Evolutionary conservation across 2,329 filamentous ascomycete species (phyloP), one percentile per base, ranked within the genome.

Genomic region (Paramyrothecium roridum): DNA sequence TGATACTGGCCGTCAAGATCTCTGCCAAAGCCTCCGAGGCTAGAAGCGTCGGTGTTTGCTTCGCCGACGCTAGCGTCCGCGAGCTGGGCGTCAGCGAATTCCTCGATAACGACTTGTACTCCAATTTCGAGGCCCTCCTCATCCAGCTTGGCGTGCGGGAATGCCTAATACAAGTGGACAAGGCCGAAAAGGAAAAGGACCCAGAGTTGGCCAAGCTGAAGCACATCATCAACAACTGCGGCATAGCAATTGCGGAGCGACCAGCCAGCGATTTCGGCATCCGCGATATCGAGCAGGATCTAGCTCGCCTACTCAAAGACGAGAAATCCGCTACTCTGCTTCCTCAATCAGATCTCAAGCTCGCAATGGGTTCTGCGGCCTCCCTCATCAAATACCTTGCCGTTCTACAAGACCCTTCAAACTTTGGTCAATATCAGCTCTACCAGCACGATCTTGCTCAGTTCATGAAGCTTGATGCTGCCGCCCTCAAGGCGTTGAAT

Each of bases 71-170:
- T 1, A 97, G 91, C 62, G 93, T 98, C 23, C 84, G 95, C 52
- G 95, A 99, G 76, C 82, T 99, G 2, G 95, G 95, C 10, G 92
- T 99, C 53, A 96, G 91, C 78, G 96, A 99, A 69, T 99, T 99
- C 62, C 83, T 96, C n/a, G 95, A 99, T 79, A 99, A 98, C 67
- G 95, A 99, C 69, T 80, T 97, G 11, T 99, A 96, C 76, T 98
- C 93, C 52, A 99, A 99, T 71, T 96, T 99, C 62, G 95, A 99
- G 75, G 92, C 93, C 3, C 81, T 99, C 19, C 84, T 99, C 52
- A 99, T 99, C 62, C 96, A 99, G 69, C 84, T 99, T 3, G 95
- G 95, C 7, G 91, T 97, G 20, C 95, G 92, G 68, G 95, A 99
- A 71, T 97, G 93, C 66, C 76, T 99, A 30, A 75, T 99, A n/a